Evolutionary conservation across 2,329 filamentous ascomycete species (phyloP).

Genomic region (Apiospora phragmitis): DNA sequence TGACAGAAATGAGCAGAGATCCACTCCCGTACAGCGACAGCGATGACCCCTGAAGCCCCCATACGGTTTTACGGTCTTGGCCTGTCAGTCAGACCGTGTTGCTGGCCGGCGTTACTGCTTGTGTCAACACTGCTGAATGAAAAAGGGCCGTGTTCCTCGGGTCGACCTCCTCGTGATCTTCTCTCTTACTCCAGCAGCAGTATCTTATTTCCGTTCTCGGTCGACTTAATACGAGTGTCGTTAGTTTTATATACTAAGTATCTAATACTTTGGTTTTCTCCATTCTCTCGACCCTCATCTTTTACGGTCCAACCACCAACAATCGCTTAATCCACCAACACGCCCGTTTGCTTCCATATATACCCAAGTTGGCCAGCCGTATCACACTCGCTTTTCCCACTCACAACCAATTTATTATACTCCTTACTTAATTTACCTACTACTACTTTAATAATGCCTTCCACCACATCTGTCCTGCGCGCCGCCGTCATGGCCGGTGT

Average conservation of each 20-base stretch:
- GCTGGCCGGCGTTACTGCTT: neutral
- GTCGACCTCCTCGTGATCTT: neutral
- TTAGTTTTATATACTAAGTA: neutral
- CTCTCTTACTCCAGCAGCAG: neutral
- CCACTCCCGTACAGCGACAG: neutral
- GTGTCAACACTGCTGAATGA: neutral
- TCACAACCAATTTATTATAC: neutral
- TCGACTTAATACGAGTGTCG: neutral
- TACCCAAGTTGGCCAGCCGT: neutral
- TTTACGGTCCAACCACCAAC: neutral
- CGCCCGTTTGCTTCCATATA: neutral
- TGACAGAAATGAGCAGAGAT: neutral
- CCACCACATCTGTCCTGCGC: conserved; percentile 8
- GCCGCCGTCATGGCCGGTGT: conserved; percentile 12
- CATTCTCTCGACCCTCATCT: neutral
- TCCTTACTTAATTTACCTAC: neutral
- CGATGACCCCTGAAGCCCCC: neutral
- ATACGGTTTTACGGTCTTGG: neutral
- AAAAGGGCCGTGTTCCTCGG: neutral
- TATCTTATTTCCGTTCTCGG: neutral
- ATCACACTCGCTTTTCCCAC: neutral
- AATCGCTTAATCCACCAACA: neutral
- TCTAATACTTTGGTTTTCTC: neutral
- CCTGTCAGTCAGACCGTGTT: neutral
- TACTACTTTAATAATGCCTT: conserved; percentile 9